phyloP scores from a whole-genome alignment of 2,329 filamentous ascomycete genomes.

The Nothophoma quercina region DNA sequence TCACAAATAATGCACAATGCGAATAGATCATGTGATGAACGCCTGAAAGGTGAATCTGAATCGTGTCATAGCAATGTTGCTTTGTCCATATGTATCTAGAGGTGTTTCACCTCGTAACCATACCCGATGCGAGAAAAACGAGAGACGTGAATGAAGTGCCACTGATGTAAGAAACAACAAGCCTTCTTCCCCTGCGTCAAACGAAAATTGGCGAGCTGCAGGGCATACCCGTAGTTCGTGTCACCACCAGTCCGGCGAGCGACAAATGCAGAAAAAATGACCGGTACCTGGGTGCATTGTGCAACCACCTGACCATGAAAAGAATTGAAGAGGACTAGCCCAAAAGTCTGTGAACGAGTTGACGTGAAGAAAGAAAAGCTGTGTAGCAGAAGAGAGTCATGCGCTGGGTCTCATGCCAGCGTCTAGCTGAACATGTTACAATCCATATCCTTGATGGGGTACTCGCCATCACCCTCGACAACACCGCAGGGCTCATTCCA shows the following conservation, averaged over 20 bases:
- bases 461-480: conserved; percentile 53
- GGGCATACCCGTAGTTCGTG: conserved; percentile 11
- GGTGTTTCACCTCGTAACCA: background rate
- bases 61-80: conserved; percentile 11
- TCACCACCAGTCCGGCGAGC: conserved; percentile 4
- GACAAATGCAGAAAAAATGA: conserved; percentile 19
- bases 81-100: conserved; percentile 1
- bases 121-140: background rate
- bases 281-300: conserved; percentile 15
- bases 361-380: conserved; percentile 6
- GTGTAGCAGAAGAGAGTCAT: conserved; percentile 9
- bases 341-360: conserved; percentile 12
- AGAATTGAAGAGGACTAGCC: conserved; percentile 11
- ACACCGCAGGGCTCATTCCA: conserved; percentile 49
- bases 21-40: too few relatives aligned
- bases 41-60: too few relatives aligned
- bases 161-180: background rate
- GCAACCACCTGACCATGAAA: conserved; percentile 19
- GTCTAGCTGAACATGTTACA: conserved; percentile 37
- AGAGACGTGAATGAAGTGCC: conserved; percentile 1
- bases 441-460: conserved; percentile 51
- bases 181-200: conserved; percentile 8
- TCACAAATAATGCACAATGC: too few relatives aligned
- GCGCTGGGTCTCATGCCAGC: background rate
- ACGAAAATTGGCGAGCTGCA: conserved; percentile 5